A percentile compares a stretch with the other conserved stretches of the same genome.
Conservation (phyloP, 2,329 filamentous ascomycete genomes). For the Exophiala aquamarina region DNA sequence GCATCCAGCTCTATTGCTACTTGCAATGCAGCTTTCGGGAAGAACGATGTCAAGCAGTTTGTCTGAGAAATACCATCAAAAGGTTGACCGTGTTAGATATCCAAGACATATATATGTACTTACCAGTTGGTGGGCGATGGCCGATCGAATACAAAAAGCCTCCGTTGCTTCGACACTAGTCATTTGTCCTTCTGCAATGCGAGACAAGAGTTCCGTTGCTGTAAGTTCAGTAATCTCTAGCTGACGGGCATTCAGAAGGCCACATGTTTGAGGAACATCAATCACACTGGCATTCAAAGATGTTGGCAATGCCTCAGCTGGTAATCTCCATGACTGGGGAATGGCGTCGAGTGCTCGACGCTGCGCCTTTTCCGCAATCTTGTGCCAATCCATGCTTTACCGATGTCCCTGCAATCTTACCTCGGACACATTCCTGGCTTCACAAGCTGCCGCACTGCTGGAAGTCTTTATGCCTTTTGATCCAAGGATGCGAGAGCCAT, state of each 20-base stretch:
- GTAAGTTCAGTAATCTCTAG: conserved; percentile 51
- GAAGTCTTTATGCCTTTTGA: too few relatives aligned
- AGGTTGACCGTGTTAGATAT: neutral
- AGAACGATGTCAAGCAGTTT: conserved; percentile 51
- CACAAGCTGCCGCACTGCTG: too few relatives aligned
- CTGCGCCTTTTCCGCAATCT: conserved; percentile 11
- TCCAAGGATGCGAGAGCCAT: too few relatives aligned
- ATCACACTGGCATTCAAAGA: conserved; percentile 3
- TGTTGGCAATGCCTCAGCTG: conserved; percentile 2
- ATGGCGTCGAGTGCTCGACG: conserved; percentile 10
- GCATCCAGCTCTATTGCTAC: conserved; percentile 49
- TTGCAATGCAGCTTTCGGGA: conserved; percentile 50
- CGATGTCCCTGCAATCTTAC: too few relatives aligned
- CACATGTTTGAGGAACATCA: conserved; percentile 13
- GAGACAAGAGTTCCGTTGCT: conserved; percentile 43
- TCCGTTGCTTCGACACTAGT: conserved; percentile 47
- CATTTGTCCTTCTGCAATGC: conserved; percentile 45
- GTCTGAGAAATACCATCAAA: conserved; percentile 3
- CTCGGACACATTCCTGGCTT: too few relatives aligned
- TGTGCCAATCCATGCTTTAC: conserved; percentile 6
- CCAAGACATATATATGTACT: conserved; percentile 2
- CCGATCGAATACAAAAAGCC: conserved; percentile 58
- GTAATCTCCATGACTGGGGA: conserved; percentile 14
- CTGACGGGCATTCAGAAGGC: conserved; percentile 30
- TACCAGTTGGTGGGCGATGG: conserved; percentile 40